Evolutionary conservation across 805 yeast genomes (phyloP).

Genomic region (Candida pseudofarinosa): DNA sequence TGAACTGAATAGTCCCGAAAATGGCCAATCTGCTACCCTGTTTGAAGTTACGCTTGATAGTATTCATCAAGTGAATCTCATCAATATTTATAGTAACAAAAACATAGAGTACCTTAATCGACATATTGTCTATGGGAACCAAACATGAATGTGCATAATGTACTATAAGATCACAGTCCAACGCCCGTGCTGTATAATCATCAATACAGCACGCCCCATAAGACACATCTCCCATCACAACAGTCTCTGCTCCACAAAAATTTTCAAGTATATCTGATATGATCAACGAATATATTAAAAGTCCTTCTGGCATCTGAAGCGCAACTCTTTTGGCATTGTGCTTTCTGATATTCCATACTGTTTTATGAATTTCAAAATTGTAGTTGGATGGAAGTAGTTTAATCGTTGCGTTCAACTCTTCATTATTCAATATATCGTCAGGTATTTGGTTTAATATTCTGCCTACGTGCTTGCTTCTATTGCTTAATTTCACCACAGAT

Average conservation of each 20-base stretch:
- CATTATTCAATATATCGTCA: constrained; percentile 72
- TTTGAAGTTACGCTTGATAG: constrained; percentile 66
- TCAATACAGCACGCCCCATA: constrained; percentile 99
- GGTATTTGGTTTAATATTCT: constrained; percentile 85
- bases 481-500: constrained; percentile 21
- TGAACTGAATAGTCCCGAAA: constrained; percentile 95
- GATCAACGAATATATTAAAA: constrained; percentile 80
- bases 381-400: constrained; percentile 82
- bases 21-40: constrained; percentile 68
- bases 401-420: constrained; percentile 80
- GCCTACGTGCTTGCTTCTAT: constrained; percentile 38
- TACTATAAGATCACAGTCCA: constrained; percentile 90
- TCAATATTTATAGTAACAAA: constrained; percentile 93
- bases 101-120: constrained; percentile 87
- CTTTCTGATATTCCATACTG: constrained; percentile 87
- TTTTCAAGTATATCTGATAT: constrained; percentile 91
- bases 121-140: constrained; percentile 90
- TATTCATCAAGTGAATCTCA: constrained; percentile 72
- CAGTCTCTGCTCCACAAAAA: constrained; percentile 79
- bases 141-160: constrained; percentile 97
- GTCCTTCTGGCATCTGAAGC: constrained; percentile 96
- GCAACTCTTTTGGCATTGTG: constrained; percentile 79
- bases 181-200: constrained; percentile 87
- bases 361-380: constrained; percentile 93
- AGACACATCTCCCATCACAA: constrained; percentile 98